Conservation (phyloP, 129 eudicot genomes). For the Deinandra increscens region DNA sequence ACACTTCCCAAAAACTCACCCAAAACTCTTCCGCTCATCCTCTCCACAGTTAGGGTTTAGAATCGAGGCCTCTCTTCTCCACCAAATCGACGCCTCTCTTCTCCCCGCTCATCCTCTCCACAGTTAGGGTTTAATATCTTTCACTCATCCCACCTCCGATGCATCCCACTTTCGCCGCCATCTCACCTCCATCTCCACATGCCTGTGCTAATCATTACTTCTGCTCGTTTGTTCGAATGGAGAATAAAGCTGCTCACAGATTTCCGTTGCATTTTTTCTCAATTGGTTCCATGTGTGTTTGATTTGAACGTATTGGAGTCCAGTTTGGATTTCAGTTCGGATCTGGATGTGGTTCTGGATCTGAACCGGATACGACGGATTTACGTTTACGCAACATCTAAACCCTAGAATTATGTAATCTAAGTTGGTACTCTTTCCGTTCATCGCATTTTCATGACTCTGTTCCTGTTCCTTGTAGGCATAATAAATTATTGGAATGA, state of each 20-base stretch:
- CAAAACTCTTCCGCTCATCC: too few relatives aligned
- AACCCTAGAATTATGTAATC: constrained; percentile 18
- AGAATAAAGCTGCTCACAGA: too few relatives aligned
- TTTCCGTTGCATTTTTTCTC: neutral
- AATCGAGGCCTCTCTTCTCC: too few relatives aligned
- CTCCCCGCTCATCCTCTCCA: too few relatives aligned
- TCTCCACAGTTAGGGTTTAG: too few relatives aligned
- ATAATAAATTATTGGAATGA: neutral
- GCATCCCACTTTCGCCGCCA: too few relatives aligned
- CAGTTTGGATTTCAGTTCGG: neutral
- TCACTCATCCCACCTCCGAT: too few relatives aligned
- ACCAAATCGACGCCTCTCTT: too few relatives aligned
- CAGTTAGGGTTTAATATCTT: too few relatives aligned
- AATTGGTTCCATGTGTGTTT: neutral
- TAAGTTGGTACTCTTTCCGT: constrained; percentile 8
- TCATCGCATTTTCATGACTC: constrained; percentile 16
- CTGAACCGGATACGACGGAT: constrained; percentile 18
- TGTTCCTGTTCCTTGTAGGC: neutral
- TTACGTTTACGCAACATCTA: constrained; percentile 28
- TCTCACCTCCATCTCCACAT: too few relatives aligned
- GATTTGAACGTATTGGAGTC: neutral
- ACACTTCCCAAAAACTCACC: too few relatives aligned
- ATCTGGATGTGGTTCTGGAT: too few relatives aligned
- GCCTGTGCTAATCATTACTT: neutral
- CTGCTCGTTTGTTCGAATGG: neutral